Conservation (phyloP, 495 filamentous ascomycete species). For the Penicillium daleae region DNA sequence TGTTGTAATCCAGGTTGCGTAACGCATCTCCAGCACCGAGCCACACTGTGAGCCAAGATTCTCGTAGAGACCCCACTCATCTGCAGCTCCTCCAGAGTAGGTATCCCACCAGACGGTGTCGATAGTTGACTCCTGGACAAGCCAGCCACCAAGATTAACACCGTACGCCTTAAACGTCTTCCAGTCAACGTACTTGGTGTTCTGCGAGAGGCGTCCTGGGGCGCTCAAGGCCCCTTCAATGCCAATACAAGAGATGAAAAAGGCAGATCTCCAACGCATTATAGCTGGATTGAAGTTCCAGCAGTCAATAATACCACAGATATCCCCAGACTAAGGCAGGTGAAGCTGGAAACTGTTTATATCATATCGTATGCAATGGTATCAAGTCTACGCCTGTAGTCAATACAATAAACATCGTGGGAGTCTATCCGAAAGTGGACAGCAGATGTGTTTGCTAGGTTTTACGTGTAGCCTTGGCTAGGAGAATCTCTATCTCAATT, state of each 20-base stretch:
- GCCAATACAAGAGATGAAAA: neutral
- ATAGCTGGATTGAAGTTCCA: neutral
- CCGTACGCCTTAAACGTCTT: slow-evolving; percentile 14
- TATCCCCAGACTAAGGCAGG: no score
- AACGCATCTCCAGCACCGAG: slow-evolving; percentile 4
- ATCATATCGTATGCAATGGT: neutral
- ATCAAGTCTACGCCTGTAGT: neutral
- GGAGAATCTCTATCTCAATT: neutral
- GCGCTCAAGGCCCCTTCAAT: neutral
- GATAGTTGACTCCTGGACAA: slow-evolving; percentile 8
- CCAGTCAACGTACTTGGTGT: slow-evolving; percentile 10
- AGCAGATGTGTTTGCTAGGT: neutral
- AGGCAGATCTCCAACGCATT: slow-evolving; percentile 1
- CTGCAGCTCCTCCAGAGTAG: slow-evolving; percentile 3
- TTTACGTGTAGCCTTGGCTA: no score
- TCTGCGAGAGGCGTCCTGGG: neutral
- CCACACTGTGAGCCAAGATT: slow-evolving; percentile 11
- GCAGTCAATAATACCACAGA: no score
- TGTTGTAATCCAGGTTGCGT: slow-evolving; percentile 9
- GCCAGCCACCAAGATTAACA: slow-evolving; percentile 7
- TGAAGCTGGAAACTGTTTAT: neutral
- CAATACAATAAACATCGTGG: neutral
- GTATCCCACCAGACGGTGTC: neutral
- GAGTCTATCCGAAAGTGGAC: neutral
- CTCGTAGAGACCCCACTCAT: slow-evolving; percentile 11